phyloP scores from a whole-genome alignment of 371 early-diverging fungal genomes.

The Blastocladiella emersonii region DNA sequence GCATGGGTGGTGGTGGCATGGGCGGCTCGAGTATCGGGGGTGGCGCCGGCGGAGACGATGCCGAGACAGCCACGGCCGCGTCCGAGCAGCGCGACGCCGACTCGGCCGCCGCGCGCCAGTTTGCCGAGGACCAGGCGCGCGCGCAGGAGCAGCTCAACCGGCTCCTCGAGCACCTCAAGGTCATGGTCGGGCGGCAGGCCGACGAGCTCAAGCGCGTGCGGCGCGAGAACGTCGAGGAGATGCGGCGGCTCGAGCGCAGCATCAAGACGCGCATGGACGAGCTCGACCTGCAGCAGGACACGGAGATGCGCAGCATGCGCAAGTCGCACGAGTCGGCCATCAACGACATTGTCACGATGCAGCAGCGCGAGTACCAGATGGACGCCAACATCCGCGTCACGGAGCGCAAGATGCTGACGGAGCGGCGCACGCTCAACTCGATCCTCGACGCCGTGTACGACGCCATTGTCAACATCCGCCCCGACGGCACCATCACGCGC shows the following conservation, averaged over 20 bases:
- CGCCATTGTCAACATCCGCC: slow-evolving; percentile 16
- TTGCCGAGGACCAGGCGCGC: not conserved
- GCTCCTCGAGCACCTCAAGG: not conserved
- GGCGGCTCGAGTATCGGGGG: too few species aligned
- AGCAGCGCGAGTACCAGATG: slow-evolving; percentile 22
- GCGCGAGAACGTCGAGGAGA: not conserved
- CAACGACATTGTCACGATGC: slow-evolving; percentile 8
- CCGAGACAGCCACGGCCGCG: not conserved
- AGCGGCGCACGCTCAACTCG: slow-evolving; percentile 17
- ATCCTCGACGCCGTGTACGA: slow-evolving; percentile 13
- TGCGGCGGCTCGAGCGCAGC: not conserved
- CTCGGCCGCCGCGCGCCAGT: too few species aligned
- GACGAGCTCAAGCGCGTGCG: not conserved
- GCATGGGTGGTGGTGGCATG: not conserved
- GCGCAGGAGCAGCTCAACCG: not conserved
- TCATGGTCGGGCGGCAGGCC: not conserved
- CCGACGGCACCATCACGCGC: slow-evolving; percentile 14
- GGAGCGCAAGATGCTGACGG: slow-evolving; percentile 17
- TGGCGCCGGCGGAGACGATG: too few species aligned
- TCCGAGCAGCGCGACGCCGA: slow-evolving; percentile 6
- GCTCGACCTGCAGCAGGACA: slow-evolving; percentile 10
- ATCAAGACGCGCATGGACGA: slow-evolving; percentile 6
- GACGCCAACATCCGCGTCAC: slow-evolving; percentile 18
- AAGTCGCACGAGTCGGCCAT: slow-evolving; percentile 13
- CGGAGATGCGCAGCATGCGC: slow-evolving; percentile 9